Evolutionary conservation across 805 yeast genomes (phyloP).

Genomic region (Candida vaughaniae): DNA sequence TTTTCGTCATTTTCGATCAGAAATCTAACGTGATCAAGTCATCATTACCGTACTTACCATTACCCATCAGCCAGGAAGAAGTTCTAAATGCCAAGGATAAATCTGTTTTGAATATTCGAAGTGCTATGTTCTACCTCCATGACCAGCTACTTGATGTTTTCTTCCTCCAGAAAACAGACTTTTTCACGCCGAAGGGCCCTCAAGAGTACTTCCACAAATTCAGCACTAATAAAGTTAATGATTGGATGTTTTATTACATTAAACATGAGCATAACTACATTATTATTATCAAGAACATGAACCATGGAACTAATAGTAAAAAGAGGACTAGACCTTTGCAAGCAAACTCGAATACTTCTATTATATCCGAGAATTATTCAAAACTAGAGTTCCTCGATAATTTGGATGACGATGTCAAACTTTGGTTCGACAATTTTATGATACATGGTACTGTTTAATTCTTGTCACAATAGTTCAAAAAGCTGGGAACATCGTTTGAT

Average conservation of each 20-base stretch:
- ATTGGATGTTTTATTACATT: constrained; percentile 44
- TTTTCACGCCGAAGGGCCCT: constrained; percentile 17
- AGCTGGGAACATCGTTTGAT: constrained; percentile 41
- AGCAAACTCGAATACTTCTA: constrained; percentile 1
- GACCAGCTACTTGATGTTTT: constrained; percentile 36
- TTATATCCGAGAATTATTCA: constrained; percentile 10
- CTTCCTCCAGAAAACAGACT: constrained; percentile 23
- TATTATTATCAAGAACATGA: constrained; percentile 34
- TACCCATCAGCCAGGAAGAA: constrained; percentile 12
- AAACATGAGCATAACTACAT: constrained; percentile 28
- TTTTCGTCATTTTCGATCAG: constrained; percentile 33
- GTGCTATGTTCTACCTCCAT: constrained; percentile 37
- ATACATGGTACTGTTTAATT: constrained; percentile 17
- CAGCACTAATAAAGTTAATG: constrained; percentile 33
- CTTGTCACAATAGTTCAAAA: constrained; percentile 28
- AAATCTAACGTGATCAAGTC: constrained; percentile 25
- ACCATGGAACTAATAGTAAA: constrained; percentile 19
- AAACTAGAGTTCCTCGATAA: constrained; percentile 38
- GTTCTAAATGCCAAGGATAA: constrained; percentile 6
- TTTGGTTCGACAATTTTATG: constrained; percentile 36
- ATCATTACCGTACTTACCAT: constrained; percentile 38
- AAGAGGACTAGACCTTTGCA: constrained; percentile 6
- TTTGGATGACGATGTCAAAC: constrained; percentile 41
- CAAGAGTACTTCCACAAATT: constrained; percentile 42
- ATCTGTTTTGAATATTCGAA: constrained; percentile 17